A percentile compares a stretch with the other conserved stretches of the same genome.
These are phyloP conservation scores for Chalciporus chontae DNA, from an alignment of 768 basidiomycete species.

Conservation along the genomic window DNA sequence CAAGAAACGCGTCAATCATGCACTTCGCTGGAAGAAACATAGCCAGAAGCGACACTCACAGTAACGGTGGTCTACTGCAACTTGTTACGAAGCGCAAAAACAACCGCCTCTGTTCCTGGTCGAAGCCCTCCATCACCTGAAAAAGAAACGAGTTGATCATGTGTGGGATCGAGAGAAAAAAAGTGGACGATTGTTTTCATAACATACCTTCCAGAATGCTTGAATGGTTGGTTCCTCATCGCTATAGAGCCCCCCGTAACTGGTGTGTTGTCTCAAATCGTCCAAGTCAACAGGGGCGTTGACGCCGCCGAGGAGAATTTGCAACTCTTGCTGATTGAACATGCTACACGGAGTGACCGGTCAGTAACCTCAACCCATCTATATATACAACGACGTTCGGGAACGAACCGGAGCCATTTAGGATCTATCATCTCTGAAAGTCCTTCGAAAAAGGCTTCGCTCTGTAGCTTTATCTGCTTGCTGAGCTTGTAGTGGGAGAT, in stretches of 20 bases:
- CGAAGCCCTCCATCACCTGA: conserved; percentile 75
- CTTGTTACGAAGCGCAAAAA: conserved; percentile 91
- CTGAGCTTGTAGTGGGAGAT: conserved; percentile 87
- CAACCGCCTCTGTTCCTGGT: conserved; percentile 72
- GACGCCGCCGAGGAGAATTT: conserved; percentile 86
- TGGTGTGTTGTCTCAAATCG: conserved; percentile 73
- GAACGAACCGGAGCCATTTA: conserved; percentile 71
- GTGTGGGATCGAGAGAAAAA: not conserved
- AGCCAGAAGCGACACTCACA: conserved; percentile 46
- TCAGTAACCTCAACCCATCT: conserved; percentile 6
- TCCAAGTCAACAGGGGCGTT: conserved; percentile 81
- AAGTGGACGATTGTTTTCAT: not conserved
- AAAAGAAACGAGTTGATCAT: not conserved
- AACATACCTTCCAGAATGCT: conserved; percentile 79
- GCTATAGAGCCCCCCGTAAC: conserved; percentile 79
- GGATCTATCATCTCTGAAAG: conserved; percentile 89
- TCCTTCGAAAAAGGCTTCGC: conserved; percentile 87
- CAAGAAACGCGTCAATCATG: not conserved
- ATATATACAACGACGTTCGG: too few species aligned
- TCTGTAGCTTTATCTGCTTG: conserved; percentile 83
- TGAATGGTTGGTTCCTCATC: conserved; percentile 67
- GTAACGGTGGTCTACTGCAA: conserved; percentile 82
- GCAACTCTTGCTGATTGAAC: conserved; percentile 97
- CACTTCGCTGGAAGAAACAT: not conserved
- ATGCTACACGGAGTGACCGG: conserved; percentile 48